phyloP scores from a whole-genome alignment of 2,329 filamentous ascomycete genomes.

The Graphilbum fragrans region DNA sequence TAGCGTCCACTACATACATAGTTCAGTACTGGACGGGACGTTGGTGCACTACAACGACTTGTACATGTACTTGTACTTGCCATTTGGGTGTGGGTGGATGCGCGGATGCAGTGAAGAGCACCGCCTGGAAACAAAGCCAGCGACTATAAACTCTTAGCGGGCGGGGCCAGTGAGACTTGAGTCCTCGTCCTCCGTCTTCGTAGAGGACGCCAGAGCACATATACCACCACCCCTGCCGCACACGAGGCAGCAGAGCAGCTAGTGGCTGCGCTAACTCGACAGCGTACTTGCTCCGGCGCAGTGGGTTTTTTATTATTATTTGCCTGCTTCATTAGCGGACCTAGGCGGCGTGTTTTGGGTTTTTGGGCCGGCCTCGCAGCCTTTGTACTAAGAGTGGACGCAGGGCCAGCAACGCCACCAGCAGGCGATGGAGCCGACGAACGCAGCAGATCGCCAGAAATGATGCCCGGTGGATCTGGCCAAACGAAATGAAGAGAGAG shows the following conservation, averaged over 20 bases:
- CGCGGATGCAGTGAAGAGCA: no score
- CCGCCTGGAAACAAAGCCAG: no score
- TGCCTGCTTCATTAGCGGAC: not conserved
- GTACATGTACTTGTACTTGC: no score
- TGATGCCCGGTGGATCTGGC: not conserved
- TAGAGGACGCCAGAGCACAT: not conserved
- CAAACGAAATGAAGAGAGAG: not conserved
- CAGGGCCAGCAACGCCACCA: no score
- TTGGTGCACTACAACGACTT: no score
- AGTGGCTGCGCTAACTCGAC: conserved; percentile 6
- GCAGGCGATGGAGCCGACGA: no score
- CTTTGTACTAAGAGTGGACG: not conserved
- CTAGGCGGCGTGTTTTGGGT: not conserved
- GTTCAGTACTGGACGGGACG: not conserved
- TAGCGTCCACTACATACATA: not conserved
- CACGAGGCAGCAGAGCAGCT: conserved; percentile 6
- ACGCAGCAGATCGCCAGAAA: no score
- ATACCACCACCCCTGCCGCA: conserved; percentile 4
- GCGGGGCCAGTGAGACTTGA: no score
- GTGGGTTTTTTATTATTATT: conserved; percentile 1
- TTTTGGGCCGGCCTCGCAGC: not conserved
- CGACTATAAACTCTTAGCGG: no score
- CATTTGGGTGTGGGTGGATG: no score
- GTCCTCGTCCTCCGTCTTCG: no score
- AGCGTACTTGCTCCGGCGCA: conserved; percentile 6